Evolutionary conservation across 768 basidiomycete species (phyloP).

Genomic region (Phylloporus sp.): DNA sequence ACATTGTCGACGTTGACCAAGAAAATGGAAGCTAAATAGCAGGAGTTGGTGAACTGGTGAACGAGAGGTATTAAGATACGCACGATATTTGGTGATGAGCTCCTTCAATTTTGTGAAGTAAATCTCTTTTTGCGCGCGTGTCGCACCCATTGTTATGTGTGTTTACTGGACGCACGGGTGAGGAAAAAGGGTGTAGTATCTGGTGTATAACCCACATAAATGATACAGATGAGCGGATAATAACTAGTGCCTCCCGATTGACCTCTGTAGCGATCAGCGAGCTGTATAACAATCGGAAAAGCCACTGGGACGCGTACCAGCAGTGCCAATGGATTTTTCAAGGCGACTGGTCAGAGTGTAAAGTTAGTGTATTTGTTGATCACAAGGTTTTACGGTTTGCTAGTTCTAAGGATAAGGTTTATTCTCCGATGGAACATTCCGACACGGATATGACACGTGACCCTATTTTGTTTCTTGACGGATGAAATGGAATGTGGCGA

Average conservation of each 20-base stretch:
- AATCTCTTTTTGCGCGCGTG: slow-evolving; percentile 81
- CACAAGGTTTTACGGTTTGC: slow-evolving; percentile 29
- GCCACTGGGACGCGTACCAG: slow-evolving; percentile 43
- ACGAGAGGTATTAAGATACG: slow-evolving; percentile 32
- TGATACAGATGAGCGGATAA: slow-evolving; percentile 19
- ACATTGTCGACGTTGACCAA: slow-evolving; percentile 99
- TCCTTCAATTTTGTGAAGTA: slow-evolving; percentile 96
- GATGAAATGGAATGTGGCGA: slow-evolving; percentile 82
- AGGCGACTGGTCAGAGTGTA: slow-evolving; percentile 52
- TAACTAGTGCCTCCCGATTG: slow-evolving; percentile 85
- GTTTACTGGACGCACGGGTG: slow-evolving; percentile 9
- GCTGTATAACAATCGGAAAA: neutral
- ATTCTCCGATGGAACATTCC: slow-evolving; percentile 20
- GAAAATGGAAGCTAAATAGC: slow-evolving; percentile 86
- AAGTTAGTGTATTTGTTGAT: slow-evolving; percentile 5
- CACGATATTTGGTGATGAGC: slow-evolving; percentile 85
- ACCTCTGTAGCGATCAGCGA: slow-evolving; percentile 54
- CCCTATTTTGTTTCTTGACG: neutral
- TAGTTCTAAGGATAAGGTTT: slow-evolving; percentile 31
- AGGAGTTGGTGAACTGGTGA: neutral
- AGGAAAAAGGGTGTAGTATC: neutral
- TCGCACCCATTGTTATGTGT: slow-evolving; percentile 76
- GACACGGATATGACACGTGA: slow-evolving; percentile 10
- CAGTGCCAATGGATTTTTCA: slow-evolving; percentile 95
- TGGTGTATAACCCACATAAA: slow-evolving; percentile 23